Conservation (phyloP, 179 eudicot genomes). For the Actinidia arguta region DNA sequence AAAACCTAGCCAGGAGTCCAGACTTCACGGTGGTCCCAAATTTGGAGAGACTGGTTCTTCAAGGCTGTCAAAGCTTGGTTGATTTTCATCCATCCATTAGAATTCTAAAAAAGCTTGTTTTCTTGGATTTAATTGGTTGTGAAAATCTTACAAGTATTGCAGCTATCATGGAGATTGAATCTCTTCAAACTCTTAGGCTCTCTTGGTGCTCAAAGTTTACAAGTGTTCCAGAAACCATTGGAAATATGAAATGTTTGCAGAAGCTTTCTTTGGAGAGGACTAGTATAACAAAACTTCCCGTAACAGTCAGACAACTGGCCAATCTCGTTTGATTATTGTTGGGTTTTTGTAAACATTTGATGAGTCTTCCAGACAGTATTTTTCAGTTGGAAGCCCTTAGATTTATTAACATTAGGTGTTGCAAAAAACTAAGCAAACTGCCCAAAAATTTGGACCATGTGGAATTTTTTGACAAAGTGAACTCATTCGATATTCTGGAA, state of each 20-base stretch:
- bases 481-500: too few species aligned
- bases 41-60: not conserved
- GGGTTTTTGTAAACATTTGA: not conserved
- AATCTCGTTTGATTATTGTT: not conserved
- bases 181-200: too few species aligned
- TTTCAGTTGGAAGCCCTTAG: not conserved
- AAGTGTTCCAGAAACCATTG: not conserved
- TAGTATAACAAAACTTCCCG: not conserved
- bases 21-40: not conserved
- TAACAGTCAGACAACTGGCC: not conserved
- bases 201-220: not conserved
- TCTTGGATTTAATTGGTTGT: not conserved
- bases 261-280: not conserved
- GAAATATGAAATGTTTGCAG: not conserved
- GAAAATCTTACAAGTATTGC: not conserved
- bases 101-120: not conserved
- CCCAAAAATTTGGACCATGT: not conserved
- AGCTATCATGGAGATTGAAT: not conserved
- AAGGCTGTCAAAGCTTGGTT: not conserved
- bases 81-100: conserved; percentile 3
- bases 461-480: too few species aligned
- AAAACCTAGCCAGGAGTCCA: not conserved
- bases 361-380: not conserved
- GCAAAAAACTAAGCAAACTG: not conserved
- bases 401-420: not conserved